A percentile compares a stretch with the other conserved stretches of the same genome.
These are phyloP conservation scores for Arctium minus DNA, from an alignment of 129 eudicot species.

Conservation along the genomic window DNA sequence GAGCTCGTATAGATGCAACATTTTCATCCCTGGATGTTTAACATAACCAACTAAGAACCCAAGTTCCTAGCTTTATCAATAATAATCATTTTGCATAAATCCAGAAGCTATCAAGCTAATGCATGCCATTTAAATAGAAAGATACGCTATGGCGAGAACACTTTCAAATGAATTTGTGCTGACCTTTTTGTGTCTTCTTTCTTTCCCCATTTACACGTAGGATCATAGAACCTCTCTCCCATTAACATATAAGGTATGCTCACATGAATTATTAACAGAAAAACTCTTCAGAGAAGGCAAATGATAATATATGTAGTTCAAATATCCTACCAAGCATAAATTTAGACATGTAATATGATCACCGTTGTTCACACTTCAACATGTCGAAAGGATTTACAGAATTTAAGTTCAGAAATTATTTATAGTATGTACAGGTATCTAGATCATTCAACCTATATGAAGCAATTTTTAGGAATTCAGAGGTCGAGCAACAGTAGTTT, in stretches of 20 bases:
- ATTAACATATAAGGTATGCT: background rate
- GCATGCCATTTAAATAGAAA: background rate
- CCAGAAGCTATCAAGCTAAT: background rate
- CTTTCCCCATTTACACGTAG: background rate
- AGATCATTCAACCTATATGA: background rate
- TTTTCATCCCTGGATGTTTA: conserved; percentile 64
- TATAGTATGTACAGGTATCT: conserved; percentile 7
- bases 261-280: background rate
- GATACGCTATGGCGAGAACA: background rate
- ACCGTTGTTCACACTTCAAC: background rate
- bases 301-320: background rate
- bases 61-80: background rate
- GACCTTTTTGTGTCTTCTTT: background rate
- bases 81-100: background rate
- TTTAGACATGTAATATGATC: background rate
- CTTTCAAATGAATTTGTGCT: background rate
- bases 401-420: background rate
- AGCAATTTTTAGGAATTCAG: background rate
- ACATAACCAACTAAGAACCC: conserved; percentile 10
- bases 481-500: conserved; percentile 7
- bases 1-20: conserved; percentile 73
- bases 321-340: background rate
- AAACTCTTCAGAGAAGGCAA: background rate
- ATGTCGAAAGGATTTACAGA: background rate
- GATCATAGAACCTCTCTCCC: background rate